These are phyloP conservation scores for Neonectria ditissima DNA, from an alignment of 2,329 filamentous ascomycete species.

Conservation along the genomic window DNA sequence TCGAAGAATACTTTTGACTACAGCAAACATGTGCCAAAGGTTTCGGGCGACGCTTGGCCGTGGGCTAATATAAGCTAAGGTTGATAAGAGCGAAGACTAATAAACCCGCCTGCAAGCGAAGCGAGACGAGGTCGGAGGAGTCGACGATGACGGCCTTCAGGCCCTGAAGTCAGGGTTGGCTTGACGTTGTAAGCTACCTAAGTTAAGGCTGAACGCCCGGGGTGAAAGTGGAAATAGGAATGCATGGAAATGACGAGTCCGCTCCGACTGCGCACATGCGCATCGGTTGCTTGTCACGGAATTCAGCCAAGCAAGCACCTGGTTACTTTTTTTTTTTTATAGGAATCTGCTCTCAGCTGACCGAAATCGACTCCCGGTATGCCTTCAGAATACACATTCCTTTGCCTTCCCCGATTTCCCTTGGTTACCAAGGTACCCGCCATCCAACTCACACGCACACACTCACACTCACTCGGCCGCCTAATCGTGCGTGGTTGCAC, in stretches of 20 bases:
- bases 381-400: not conserved
- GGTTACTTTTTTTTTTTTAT: not conserved
- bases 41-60: constrained; percentile 16
- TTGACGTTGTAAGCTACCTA: not conserved
- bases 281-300: constrained; percentile 18
- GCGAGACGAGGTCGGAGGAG: constrained; percentile 16
- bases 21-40: constrained; percentile 17
- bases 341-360: not conserved
- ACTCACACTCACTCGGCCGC: not conserved
- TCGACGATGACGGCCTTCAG: constrained; percentile 15
- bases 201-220: not conserved
- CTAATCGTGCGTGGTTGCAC: constrained; percentile 2
- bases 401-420: too few relatives aligned
- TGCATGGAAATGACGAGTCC: constrained; percentile 15
- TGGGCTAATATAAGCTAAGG: constrained; percentile 19
- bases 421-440: too few relatives aligned
- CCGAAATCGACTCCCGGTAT: constrained; percentile 8
- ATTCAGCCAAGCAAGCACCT: not conserved
- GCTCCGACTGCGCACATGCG: constrained; percentile 22
- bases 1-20: constrained; percentile 21
- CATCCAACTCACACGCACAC: not conserved
- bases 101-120: constrained; percentile 23
- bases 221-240: constrained; percentile 9
- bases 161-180: not conserved
- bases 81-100: constrained; percentile 27